phyloP scores from a whole-genome alignment of 768 basidiomycete genomes.

The Myochromella boudieri region DNA sequence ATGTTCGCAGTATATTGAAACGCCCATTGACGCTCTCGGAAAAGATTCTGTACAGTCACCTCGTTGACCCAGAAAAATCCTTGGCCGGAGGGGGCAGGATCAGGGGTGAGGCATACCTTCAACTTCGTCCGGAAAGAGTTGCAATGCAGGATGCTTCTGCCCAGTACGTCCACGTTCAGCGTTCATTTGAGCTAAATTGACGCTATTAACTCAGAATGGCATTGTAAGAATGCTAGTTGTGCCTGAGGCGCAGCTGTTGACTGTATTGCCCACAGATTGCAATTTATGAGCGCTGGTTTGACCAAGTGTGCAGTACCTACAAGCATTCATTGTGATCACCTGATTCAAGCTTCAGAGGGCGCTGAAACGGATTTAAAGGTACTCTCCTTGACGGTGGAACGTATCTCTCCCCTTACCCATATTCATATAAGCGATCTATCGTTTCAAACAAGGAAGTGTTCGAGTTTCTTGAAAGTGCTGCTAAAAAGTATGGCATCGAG shows the following conservation, averaged over 20 bases:
- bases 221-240: conserved; percentile 46
- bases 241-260: not conserved
- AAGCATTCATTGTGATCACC: conserved; percentile 97
- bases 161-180: conserved; percentile 60
- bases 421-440: conserved; percentile 64
- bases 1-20: conserved; percentile 67
- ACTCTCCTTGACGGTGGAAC: conserved; percentile 1
- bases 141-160: conserved; percentile 97
- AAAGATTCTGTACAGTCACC: conserved; percentile 95
- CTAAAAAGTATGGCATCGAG: conserved; percentile 90
- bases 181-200: conserved; percentile 3
- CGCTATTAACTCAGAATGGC: conserved; percentile 62
- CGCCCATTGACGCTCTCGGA: conserved; percentile 92
- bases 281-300: conserved; percentile 97
- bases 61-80: conserved; percentile 74
- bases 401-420: not conserved
- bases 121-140: conserved; percentile 88
- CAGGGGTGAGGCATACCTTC: conserved; percentile 87
- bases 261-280: conserved; percentile 52
- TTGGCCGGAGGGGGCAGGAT: conserved; percentile 65
- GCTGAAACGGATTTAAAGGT: conserved; percentile 87
- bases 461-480: conserved; percentile 93
- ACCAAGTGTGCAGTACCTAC: conserved; percentile 80
- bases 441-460: conserved; percentile 94
- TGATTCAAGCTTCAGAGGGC: conserved; percentile 92